phyloP scores from a whole-genome alignment of 2,329 filamentous ascomycete species.

The Aspergillaceae sp. region DNA sequence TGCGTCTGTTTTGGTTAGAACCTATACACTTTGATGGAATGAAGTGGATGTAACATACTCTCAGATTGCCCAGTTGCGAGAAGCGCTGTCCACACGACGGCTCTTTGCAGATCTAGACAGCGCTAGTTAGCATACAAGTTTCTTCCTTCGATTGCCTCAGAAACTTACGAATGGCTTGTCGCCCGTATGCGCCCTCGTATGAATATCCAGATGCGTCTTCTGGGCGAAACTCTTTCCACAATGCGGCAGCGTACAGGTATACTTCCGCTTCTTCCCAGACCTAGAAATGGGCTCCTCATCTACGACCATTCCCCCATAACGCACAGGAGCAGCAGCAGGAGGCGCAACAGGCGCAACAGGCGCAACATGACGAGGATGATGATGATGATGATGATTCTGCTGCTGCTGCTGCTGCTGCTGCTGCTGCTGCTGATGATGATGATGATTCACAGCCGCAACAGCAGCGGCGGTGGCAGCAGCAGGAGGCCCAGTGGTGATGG shows the following conservation, averaged over 20 bases:
- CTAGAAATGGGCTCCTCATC: constrained; percentile 27
- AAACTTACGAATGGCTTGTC: constrained; percentile 75
- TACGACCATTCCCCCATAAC: constrained; percentile 16
- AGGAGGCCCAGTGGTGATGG: constrained; percentile 4
- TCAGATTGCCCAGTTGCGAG: constrained; percentile 83
- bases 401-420: constrained; percentile 5
- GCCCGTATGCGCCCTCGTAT: constrained; percentile 79
- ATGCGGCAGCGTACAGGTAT: constrained; percentile 62
- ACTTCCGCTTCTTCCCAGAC: constrained; percentile 49
- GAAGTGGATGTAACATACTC: constrained; percentile 42
- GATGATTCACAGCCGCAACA: too few species aligned
- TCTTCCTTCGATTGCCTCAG: too few species aligned
- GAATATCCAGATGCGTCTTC: constrained; percentile 88
- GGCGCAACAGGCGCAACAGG: constrained; percentile 5
- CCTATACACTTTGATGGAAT: background rate
- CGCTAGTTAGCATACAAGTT: too few species aligned
- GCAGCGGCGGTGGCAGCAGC: too few species aligned
- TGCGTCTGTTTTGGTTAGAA: constrained; percentile 56
- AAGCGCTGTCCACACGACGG: constrained; percentile 69
- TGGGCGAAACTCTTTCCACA: constrained; percentile 81
- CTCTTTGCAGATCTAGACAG: constrained; percentile 53
- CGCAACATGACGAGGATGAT: background rate
- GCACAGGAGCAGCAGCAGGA: background rate
- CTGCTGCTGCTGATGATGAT: too few species aligned
- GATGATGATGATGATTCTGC: constrained; percentile 2